Base-by-base conservation (phyloP, 495 filamentous ascomycete genomes). In the Aspergillus cristatus region DNA sequence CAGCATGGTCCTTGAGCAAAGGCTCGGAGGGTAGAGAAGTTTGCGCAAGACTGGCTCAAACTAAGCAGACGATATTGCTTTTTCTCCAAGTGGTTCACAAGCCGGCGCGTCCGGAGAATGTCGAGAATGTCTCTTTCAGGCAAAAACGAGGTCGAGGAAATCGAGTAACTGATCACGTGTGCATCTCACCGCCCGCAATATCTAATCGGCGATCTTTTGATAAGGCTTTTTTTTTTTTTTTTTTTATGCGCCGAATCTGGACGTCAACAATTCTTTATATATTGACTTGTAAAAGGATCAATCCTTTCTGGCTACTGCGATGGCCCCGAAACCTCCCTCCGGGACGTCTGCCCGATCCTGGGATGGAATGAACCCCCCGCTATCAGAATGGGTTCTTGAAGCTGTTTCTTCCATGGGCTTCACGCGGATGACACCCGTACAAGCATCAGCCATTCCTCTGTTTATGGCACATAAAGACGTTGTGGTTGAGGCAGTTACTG, bases 391-490 rank as follows among this genome's bases (percentile, higher is more conserved):
- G 90, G 75, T 88, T 18, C 70, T 90, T 18, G 84, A 91, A 38
- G 90, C 88, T 25, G 75, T 94, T 42, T 67, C 75, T 17, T 76
- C 77, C 35, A 86, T 89, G 81, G 84, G 87, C 32, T 95, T 95
- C 57, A 69, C 68, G 32, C 77, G 79, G 48, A 93, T 90, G 65
- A 98, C 91, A 2, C 91, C 91, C 1, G 91, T 96, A 12, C 91
- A 98, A 58, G 85, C 88, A 15, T 89, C 84, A n/a, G 81, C 82
- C 12, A 86, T 97, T 45, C 89, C 90, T 8, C 72, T 95, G 12
- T 94, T 96, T 58, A 78, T 86, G 62, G 81, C 79, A 6, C 86
- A 97, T 58, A 96, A 96, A 50, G 91, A 97, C 63, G 89, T 97
- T 0, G 90, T 97, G 2, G 90, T 96, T 18, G 89, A 95, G 57